Conservation (phyloP, 306 rosid genomes). For the Astragalus membranaceus region DNA sequence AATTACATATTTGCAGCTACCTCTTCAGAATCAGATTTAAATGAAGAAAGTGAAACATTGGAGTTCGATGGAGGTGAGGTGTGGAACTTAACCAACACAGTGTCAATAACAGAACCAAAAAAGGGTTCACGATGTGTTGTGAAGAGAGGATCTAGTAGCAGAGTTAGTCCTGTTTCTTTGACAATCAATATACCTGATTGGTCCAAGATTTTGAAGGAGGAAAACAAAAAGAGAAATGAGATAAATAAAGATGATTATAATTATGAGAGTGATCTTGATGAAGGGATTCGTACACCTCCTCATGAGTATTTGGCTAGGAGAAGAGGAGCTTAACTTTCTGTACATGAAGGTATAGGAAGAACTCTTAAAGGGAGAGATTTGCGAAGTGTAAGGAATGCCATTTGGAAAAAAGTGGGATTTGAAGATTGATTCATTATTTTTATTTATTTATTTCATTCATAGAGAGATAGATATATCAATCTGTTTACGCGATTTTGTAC, state of each 20-base stretch:
- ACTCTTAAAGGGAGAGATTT: conserved; percentile 85
- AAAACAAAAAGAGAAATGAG: conserved; percentile 20
- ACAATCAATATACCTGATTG: conserved; percentile 83
- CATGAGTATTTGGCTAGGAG: conserved; percentile 80
- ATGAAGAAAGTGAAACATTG: background rate
- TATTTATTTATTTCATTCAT: too few species aligned
- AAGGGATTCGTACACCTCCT: conserved; percentile 43
- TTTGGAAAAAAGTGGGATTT: conserved; percentile 79
- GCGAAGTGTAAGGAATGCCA: conserved; percentile 76
- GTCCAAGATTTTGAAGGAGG: conserved; percentile 67
- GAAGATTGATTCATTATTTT: conserved; percentile 37
- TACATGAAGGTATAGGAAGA: conserved; percentile 86
- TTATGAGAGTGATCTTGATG: background rate
- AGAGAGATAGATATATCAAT: too few species aligned
- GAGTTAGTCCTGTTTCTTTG: conserved; percentile 20
- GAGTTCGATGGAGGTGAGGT: conserved; percentile 65
- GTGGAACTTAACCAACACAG: conserved; percentile 28
- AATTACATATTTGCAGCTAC: conserved; percentile 38
- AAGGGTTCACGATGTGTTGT: conserved; percentile 20
- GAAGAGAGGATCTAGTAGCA: conserved; percentile 22
- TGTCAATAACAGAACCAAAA: background rate
- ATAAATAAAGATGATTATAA: background rate
- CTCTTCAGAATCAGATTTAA: conserved; percentile 12
- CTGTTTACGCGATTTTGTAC: too few species aligned
- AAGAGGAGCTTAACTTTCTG: conserved; percentile 72